A percentile compares a stretch with the other conserved stretches of the same genome.
phyloP scores from a whole-genome alignment of 306 rosid species.

The Corylus avellana region DNA sequence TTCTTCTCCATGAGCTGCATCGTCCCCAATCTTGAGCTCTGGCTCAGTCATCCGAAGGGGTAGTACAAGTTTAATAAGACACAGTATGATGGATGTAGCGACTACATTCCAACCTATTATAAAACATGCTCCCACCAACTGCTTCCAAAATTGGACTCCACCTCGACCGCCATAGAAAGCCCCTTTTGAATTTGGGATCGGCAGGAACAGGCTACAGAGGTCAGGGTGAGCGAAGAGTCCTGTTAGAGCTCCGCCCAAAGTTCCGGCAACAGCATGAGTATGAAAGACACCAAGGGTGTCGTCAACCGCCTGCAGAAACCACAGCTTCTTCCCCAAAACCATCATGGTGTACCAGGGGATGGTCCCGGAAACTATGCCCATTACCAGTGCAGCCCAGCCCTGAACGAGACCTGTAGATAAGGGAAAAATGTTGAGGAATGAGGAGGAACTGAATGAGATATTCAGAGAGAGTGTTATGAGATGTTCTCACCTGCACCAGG shows the following conservation, averaged over 20 bases:
- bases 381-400: constrained; percentile 28
- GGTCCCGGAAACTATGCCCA: constrained; percentile 23
- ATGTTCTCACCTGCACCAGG: constrained; percentile 25
- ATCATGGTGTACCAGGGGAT: constrained; percentile 32
- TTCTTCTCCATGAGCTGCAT: constrained; percentile 28
- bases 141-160: constrained; percentile 16
- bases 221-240: constrained; percentile 26
- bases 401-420: constrained; percentile 22
- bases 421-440: neutral
- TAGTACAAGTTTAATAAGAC: neutral
- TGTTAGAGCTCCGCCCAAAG: constrained; percentile 19
- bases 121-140: constrained; percentile 18
- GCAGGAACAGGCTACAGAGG: constrained; percentile 10
- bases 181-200: neutral
- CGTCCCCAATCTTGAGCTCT: constrained; percentile 18
- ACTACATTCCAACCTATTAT: constrained; percentile 25
- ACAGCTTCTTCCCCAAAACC: constrained; percentile 13
- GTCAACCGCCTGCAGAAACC: constrained; percentile 5
- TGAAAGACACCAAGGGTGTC: constrained; percentile 30
- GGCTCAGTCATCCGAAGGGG: constrained; percentile 12
- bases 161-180: constrained; percentile 19
- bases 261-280: constrained; percentile 21
- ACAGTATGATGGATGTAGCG: constrained; percentile 15
- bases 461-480: too few species aligned
- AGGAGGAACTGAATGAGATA: neutral